Evolutionary conservation across 148 eudicot species (phyloP).

Genomic region (Selenicereus undatus): DNA sequence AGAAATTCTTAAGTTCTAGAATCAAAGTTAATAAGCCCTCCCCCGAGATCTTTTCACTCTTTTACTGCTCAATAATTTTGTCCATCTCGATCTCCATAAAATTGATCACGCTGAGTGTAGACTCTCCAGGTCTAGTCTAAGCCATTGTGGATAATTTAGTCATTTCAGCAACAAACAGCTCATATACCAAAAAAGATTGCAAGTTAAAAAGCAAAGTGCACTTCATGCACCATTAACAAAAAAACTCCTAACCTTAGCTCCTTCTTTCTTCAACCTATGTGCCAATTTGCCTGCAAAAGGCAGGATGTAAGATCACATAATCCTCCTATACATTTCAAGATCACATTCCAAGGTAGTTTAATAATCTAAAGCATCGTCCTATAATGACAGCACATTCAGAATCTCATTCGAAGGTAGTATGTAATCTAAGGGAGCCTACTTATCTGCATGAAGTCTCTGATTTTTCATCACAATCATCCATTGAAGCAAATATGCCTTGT

Average conservation of each 20-base stretch:
- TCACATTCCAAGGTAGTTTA: no score
- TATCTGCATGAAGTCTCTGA: neutral
- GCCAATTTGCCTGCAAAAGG: constrained; percentile 85
- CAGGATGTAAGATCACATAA: neutral
- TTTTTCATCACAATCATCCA: neutral
- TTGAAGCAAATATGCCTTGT: neutral
- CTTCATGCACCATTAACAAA: neutral
- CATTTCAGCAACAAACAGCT: neutral
- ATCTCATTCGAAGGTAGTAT: constrained; percentile 1
- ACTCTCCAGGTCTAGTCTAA: neutral
- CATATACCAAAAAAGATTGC: neutral
- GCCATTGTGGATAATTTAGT: neutral
- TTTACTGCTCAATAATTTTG: neutral
- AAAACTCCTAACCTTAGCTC: constrained; percentile 63
- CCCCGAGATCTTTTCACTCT: neutral
- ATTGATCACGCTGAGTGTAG: neutral
- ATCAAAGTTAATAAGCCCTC: neutral
- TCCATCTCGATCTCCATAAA: neutral
- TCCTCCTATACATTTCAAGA: neutral
- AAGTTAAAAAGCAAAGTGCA: neutral
- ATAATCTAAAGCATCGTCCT: no score
- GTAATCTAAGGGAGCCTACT: neutral
- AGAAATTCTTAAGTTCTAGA: no score
- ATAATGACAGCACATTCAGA: neutral
- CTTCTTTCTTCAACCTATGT: constrained; percentile 79